A percentile compares a stretch with the other conserved stretches of the same genome.
phyloP scores from a whole-genome alignment of 768 basidiomycete genomes.

The Amanita polypyramis region DNA sequence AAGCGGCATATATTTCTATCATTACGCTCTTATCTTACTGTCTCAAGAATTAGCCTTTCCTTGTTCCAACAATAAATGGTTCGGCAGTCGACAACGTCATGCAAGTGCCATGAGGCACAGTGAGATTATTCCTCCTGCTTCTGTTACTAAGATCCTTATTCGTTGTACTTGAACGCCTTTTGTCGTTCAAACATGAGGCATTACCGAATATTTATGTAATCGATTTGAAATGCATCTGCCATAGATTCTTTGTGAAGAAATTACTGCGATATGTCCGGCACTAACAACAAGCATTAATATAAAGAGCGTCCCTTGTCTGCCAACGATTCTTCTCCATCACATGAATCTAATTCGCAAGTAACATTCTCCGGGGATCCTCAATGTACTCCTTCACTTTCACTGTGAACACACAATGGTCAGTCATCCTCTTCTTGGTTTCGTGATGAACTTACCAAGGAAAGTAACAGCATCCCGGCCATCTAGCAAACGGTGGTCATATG shows the following conservation, averaged over 20 bases:
- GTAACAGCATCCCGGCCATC: constrained; percentile 95
- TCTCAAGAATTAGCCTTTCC: neutral
- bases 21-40: neutral
- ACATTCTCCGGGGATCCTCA: constrained; percentile 91
- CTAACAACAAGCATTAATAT: neutral
- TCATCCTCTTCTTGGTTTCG: neutral
- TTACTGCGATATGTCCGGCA: neutral
- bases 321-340: neutral
- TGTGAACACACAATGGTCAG: constrained; percentile 16
- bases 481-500: constrained; percentile 92
- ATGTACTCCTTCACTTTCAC: constrained; percentile 91
- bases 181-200: neutral
- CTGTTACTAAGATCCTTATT: neutral
- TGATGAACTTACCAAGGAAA: constrained; percentile 71
- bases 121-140: neutral
- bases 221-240: too few species aligned
- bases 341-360: constrained; percentile 30
- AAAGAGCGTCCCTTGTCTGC: neutral
- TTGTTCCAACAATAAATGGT: neutral
- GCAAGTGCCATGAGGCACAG: neutral
- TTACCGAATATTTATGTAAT: too few species aligned
- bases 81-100: too few species aligned
- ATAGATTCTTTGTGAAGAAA: neutral
- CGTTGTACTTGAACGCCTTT: neutral
- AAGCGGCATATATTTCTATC: neutral